Evolutionary conservation across 1,139 yeast genomes (phyloP), one percentile per base, ranked within the genome.

Genomic region (Arxiozyma heterogenica): DNA sequence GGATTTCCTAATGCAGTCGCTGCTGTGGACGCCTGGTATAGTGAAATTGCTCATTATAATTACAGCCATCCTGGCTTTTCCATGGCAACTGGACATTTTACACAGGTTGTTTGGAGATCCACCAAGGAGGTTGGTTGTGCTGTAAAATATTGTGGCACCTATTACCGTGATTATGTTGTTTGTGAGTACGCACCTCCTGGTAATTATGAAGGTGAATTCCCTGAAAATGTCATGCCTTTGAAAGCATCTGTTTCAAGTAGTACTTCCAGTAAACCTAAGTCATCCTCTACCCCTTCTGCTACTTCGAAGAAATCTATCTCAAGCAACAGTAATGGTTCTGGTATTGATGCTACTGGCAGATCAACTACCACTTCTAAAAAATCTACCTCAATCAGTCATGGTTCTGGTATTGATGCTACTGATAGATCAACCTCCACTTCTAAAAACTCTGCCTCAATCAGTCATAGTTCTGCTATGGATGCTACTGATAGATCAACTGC

Each of bases 151-250:
- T 83, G 87, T 72, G 67, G 54, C 76, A 61, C 69, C 21, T 55
- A 58, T n/a, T 58, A 62, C 53, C 73, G 76, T 55, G 80, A 78
- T 59, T 84, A 84, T 71, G 75, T 86, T 54, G 78, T 84, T 55
- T 85, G 93, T 74, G 86, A 83, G 64, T 85, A 85, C 70, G 65
- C 73, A 44, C 73, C 78, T 22, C 76, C 81, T 59, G 91, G 93
- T 66, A 84, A 84, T 64, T 65, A 79, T 48, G 56, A 54, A 23
- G 64, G 62, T 39, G 55, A 55, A 47, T 83, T 83, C 66, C 75
- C 67, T 45, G 71, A 69, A 27, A 82, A 84, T 60, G 90, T 84
- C 49, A 61, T 74, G 45, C 61, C 63, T 43, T 57, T 64, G 54
- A 49, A 43, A 22, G 6, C 41, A 41, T 22, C 23, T 12, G 17